Base-by-base conservation (phyloP, 306 rosid genomes). In the Carpinus fangiana region DNA sequence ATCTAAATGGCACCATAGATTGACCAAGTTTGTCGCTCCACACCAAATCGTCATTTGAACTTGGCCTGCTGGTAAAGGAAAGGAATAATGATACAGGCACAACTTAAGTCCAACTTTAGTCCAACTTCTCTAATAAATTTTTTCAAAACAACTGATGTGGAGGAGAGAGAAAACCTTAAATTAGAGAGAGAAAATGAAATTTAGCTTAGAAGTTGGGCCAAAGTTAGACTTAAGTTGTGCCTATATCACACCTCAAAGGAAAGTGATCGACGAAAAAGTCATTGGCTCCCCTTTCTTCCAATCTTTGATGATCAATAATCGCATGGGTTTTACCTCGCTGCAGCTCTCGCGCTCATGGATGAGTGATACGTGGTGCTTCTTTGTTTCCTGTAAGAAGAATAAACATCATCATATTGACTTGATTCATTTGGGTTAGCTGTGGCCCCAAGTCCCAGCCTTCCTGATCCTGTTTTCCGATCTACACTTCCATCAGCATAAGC, bases 371-470 rank as follows among this genome's bases (percentile, higher is more conserved):
- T 95, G 81, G 99, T 93, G 88, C 98, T 93, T 84, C 97, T 91
- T 69, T 95, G 98, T 87, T 95, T 95, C 88, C 98, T 89, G 82
- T 95, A 95, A 66, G 99, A 95, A 36, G 97, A 85, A 88, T 95
- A 95, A 76, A 93, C 99, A 79, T 95, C 98, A 76, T 95, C 99
- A 59, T 95, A 95, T 69, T 95, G 98, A 83, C 96, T 95, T 34
- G 83, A 92, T 83, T 93, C 98, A 48, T 90, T 95, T 38, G 97
- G 98, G 74, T 95, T 86, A 16, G 96, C 87, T 1, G 95, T 82
- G 68, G 99, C 98, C 9, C 97, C 98, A 3, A 93, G 96, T 68
- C 99, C 98, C 76, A 93, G 81, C 86, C 99, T 89, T 43, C 97
- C 97, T 0, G 92, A 84, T 70, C 97, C 97, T 4, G 87, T 83